These are phyloP conservation scores for Nepenthes gracilis DNA, from an alignment of 148 eudicot species.

Conservation along the genomic window DNA sequence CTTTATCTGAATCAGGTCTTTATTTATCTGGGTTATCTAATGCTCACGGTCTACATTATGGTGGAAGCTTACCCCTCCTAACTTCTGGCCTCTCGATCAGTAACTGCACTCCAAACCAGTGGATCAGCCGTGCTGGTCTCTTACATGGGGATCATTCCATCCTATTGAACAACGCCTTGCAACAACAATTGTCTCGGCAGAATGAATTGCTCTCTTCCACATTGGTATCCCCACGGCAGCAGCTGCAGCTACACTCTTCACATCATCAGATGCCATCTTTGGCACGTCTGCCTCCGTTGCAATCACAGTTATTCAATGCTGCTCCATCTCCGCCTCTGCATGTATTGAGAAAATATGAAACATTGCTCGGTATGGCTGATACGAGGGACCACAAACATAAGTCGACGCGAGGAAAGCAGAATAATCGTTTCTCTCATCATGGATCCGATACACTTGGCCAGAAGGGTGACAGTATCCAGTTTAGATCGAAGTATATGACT, in stretches of 20 bases:
- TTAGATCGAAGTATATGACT: constrained; percentile 63
- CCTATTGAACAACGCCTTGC: constrained; percentile 35
- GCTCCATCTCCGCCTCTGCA: constrained; percentile 35
- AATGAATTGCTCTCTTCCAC: constrained; percentile 37
- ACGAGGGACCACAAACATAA: constrained; percentile 41
- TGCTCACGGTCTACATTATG: constrained; percentile 23
- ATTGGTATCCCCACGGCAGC: constrained; percentile 41
- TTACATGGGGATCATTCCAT: constrained; percentile 32
- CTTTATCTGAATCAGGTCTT: constrained; percentile 29
- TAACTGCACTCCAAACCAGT: constrained; percentile 33
- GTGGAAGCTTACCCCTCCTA: constrained; percentile 26
- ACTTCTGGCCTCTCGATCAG: constrained; percentile 30
- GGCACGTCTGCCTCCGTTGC: constrained; percentile 32
- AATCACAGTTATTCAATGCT: constrained; percentile 26
- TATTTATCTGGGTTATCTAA: constrained; percentile 33
- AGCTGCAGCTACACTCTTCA: constrained; percentile 23
- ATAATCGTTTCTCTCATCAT: constrained; percentile 34
- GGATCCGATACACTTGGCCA: constrained; percentile 39
- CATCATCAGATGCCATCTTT: constrained; percentile 35
- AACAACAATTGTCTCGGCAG: constrained; percentile 43
- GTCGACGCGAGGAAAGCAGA: constrained; percentile 21
- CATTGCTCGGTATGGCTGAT: constrained; percentile 37
- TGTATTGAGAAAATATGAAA: constrained; percentile 34
- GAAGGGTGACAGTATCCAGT: constrained; percentile 25
- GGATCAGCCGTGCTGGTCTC: constrained; percentile 36